Conservation (phyloP, 305 asterid species). For the Nicotiana rustica region DNA sequence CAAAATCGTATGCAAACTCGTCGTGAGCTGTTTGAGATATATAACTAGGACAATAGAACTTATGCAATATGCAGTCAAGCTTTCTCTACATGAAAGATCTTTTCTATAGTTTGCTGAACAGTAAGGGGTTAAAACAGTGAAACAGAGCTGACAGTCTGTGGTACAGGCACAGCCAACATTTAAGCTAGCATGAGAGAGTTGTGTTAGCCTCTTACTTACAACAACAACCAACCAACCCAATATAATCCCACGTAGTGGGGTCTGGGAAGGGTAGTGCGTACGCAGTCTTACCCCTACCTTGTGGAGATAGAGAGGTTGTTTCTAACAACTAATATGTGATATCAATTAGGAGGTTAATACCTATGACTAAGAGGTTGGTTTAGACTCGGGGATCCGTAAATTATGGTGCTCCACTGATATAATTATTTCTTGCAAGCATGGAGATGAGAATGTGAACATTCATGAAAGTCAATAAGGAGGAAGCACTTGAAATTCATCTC, state of each 20-base stretch:
- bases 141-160: slow-evolving; percentile 9
- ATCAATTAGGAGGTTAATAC: slow-evolving; percentile 7
- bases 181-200: slow-evolving; percentile 1
- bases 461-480: slow-evolving; percentile 22
- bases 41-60: not conserved
- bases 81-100: not conserved
- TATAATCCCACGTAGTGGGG: too few relatives aligned
- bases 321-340: slow-evolving; percentile 21
- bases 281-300: too few relatives aligned
- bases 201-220: not conserved
- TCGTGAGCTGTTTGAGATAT: not conserved
- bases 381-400: slow-evolving; percentile 15
- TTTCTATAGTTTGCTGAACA: not conserved
- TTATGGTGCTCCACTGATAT: slow-evolving; percentile 15
- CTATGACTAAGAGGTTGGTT: slow-evolving; percentile 15
- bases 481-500: slow-evolving; percentile 17
- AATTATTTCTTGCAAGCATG: slow-evolving; percentile 30
- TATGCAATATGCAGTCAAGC: not conserved
- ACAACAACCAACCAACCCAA: too few relatives aligned
- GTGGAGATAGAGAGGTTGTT: too few relatives aligned
- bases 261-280: too few relatives aligned
- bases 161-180: slow-evolving; percentile 7
- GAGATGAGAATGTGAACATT: slow-evolving; percentile 26
- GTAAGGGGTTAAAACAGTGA: not conserved
- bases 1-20: not conserved